Conservation (phyloP, 306 rosid genomes). For the Chamaecrista fasciculata region DNA sequence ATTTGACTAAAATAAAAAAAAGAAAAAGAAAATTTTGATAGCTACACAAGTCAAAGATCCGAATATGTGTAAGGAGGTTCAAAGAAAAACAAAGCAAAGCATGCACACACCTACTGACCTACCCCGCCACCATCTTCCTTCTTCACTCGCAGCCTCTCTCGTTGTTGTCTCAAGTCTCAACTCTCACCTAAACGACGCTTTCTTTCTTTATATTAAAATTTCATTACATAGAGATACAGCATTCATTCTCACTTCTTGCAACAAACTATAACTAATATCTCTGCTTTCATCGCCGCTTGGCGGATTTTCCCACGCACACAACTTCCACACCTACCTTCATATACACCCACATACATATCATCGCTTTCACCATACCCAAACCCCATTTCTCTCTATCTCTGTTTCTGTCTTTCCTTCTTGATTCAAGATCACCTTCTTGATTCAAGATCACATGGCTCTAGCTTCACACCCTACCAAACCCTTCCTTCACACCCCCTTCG, state of each 20-base stretch:
- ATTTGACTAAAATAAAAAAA: too few relatives aligned
- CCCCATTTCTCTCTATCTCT: background rate
- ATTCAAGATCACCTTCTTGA: background rate
- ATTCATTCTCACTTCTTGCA: too few relatives aligned
- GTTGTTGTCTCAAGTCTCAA: too few relatives aligned
- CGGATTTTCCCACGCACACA: slow-evolving; percentile 80
- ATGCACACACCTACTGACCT: too few relatives aligned
- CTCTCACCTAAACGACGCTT: too few relatives aligned
- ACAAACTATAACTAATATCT: too few relatives aligned
- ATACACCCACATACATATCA: background rate
- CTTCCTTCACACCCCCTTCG: slow-evolving; percentile 43
- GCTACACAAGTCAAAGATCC: too few relatives aligned
- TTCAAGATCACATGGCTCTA: slow-evolving; percentile 56
- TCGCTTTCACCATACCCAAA: background rate
- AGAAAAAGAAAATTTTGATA: too few relatives aligned
- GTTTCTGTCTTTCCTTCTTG: background rate
- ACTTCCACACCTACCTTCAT: slow-evolving; percentile 1
- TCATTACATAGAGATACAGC: too few relatives aligned
- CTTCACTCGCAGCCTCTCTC: background rate
- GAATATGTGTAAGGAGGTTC: too few relatives aligned
- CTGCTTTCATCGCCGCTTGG: slow-evolving; percentile 62
- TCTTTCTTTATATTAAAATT: too few relatives aligned
- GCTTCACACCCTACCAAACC: slow-evolving; percentile 47
- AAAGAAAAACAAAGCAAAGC: too few relatives aligned
- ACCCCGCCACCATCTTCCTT: background rate